Base-by-base conservation (phyloP, 108 stramenopile species). In the Cyclotella kingstonii region DNA sequence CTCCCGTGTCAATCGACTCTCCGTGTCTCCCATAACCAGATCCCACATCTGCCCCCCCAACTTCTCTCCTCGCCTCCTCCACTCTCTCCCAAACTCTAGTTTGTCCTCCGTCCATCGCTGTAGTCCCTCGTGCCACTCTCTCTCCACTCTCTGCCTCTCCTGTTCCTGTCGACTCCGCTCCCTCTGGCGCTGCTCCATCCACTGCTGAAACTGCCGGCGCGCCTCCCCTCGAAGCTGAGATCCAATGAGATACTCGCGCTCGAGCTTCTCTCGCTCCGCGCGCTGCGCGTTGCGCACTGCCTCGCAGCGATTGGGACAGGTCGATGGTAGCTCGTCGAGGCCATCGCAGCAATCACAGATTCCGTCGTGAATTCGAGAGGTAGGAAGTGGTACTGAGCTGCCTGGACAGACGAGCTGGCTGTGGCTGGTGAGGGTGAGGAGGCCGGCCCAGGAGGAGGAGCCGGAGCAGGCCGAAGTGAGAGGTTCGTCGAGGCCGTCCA, bases 271-370 rank as follows among this genome's bases (percentile, higher is more conserved):
- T 0, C 44, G 33, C 3, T 31, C 36, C 33, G 71, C 73, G 0
- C 81, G 73, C 63, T 91, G 85, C 11, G 36, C 80, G 30, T 49
- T 63, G 30, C 86, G 52, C 2, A 86, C 61, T n/a, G 68, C 56
- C 14, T 84, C 81, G 52, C 90, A 91, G 48, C 45, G 69, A 61
- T 91, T 80, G 0, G 47, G 38, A 61, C 90, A 91, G n/a, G 39
- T 0, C 4, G 48, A 14, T 9, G 12, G 29, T 73, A 5, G 31
- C 26, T 87, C 86, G 59, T 90, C 89, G 53, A 70, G 65, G 18
- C 86, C 90, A 68, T 86, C 83, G 61, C 86, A 88, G 55, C 90
- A 91, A 75, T 91, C 90, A 57, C 90, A 91, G 60, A 87, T 83
- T 5, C 86, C 90, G 66, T 91, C 90, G 47, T 84, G 36, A 23